These are phyloP conservation scores for Serendipita sp. DNA, from an alignment of 768 basidiomycete genomes.

Conservation along the genomic window DNA sequence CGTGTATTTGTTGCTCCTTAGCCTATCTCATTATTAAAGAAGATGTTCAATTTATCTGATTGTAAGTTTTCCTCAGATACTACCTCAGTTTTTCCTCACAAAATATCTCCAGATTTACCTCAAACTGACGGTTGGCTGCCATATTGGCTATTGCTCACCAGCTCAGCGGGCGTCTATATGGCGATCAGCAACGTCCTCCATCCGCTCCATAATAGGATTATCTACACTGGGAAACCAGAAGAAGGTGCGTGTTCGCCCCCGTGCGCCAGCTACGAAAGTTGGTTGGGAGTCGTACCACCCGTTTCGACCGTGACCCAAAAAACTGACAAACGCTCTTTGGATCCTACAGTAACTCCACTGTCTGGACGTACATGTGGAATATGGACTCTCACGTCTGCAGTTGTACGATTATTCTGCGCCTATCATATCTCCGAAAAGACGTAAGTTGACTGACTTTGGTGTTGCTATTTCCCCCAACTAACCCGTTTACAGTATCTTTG, in stretches of 20 bases:
- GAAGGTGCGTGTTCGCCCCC: constrained; percentile 17
- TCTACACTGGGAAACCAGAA: constrained; percentile 41
- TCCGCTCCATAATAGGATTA: constrained; percentile 58
- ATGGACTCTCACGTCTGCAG: constrained; percentile 79
- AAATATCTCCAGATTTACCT: constrained; percentile 36
- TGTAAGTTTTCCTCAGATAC: neutral
- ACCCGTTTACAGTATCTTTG: constrained; percentile 51
- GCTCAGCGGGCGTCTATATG: constrained; percentile 70
- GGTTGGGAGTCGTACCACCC: constrained; percentile 19
- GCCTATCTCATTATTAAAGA: too few species aligned
- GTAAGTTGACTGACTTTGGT: constrained; percentile 28
- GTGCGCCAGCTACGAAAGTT: neutral
- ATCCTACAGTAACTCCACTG: constrained; percentile 53
- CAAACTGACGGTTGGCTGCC: constrained; percentile 55
- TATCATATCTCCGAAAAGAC: constrained; percentile 72
- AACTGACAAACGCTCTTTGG: neutral
- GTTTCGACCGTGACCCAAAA: neutral
- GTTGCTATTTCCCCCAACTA: neutral
- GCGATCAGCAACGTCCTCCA: constrained; percentile 62
- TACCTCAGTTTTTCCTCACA: neutral
- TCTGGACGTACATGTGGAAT: constrained; percentile 80
- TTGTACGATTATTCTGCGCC: constrained; percentile 74
- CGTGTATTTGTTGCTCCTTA: too few species aligned
- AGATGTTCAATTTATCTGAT: neutral
- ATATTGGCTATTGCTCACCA: constrained; percentile 74